Evolutionary conservation across 2,329 filamentous ascomycete species (phyloP), one percentile per base, ranked within the genome.

Genomic region (Clarireedia sp.): DNA sequence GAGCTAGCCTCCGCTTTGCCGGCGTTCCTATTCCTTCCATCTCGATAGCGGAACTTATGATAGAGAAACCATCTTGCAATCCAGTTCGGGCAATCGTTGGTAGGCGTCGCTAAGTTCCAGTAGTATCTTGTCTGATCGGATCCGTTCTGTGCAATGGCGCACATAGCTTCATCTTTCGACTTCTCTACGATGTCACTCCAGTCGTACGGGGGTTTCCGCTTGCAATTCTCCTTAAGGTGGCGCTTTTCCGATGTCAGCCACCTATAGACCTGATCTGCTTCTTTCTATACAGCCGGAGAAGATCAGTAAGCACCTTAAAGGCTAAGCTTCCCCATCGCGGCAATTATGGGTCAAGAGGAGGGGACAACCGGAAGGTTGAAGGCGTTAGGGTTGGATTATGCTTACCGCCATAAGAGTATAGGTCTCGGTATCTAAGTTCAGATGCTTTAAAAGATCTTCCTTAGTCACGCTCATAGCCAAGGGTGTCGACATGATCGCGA

Each of bases 51-150:
- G 48, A 69, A 69, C 51, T 69, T 69, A 45, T 69, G 66, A 51
- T 69, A 69, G 3, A 69, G 57, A 45, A 68, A 69, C 66, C 67
- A 68, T 48, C 61, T 61, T 24, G 67, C 67, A 38, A 69, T 65
- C 67, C 67, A 69, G 40, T 69, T 69, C 9, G 62, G 62, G 26
- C 62, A 66, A 5, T 62, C 64, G 2, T 43, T 37, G 14, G 58
- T 59, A 4, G 57, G 51, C 16, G 10, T 49, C 6, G 59, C 67
- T 5, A 67, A 59, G 24, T 59, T 59, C 67, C 67, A 69, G 46
- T 66, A 69, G 46, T 62, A 64, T 5, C 43, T 51, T 0, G 67
- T 69, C 17, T 60, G 53, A 38, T 57, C 38, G 33, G 63, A 57
- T 6, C 62, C 62, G 8, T 56, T 57, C 44, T 59, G 46, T 17